Conservation (phyloP, 1,284 basidiomycete genomes). For the Cutaneotrichosporon cyanovorans region DNA sequence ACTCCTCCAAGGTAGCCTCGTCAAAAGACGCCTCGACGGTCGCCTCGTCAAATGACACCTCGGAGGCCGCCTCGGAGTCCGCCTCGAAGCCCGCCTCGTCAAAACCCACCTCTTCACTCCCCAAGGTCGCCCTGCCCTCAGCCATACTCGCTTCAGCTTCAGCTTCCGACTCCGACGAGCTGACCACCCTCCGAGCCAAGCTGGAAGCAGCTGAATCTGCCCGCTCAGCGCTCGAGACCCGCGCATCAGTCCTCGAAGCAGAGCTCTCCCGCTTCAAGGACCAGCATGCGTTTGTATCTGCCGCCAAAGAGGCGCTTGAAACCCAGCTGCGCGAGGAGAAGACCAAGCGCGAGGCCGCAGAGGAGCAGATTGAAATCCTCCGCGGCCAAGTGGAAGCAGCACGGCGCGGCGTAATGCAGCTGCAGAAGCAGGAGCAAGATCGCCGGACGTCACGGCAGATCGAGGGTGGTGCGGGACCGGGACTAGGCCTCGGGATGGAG, state of each 20-base stretch:
- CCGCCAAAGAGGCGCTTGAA: constrained; percentile 50
- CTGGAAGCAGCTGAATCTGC: constrained; percentile 2
- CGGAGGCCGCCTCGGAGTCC: too few species aligned
- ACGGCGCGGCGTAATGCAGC: constrained; percentile 78
- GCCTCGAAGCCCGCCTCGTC: too few species aligned
- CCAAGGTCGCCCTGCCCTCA: too few species aligned
- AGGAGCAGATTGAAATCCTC: constrained; percentile 63
- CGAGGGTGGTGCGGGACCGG: background rate
- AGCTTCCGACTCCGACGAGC: background rate
- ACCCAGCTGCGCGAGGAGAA: constrained; percentile 56
- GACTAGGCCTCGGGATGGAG: background rate
- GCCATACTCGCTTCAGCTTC: too few species aligned
- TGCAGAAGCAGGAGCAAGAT: constrained; percentile 61
- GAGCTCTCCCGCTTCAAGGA: constrained; percentile 37
- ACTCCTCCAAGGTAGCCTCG: too few species aligned
- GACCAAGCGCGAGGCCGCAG: constrained; percentile 62
- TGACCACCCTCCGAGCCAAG: background rate
- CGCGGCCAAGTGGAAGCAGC: constrained; percentile 85
- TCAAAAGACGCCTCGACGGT: too few species aligned
- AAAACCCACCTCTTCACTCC: too few species aligned
- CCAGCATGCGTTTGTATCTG: constrained; percentile 32
- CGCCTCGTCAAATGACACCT: too few species aligned
- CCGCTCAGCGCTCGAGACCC: constrained; percentile 6
- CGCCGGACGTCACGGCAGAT: constrained; percentile 10
- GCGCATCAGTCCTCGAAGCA: constrained; percentile 24